Evolutionary conservation across 495 filamentous ascomycete species (phyloP).

Genomic region (Penicillium maclennaniae): DNA sequence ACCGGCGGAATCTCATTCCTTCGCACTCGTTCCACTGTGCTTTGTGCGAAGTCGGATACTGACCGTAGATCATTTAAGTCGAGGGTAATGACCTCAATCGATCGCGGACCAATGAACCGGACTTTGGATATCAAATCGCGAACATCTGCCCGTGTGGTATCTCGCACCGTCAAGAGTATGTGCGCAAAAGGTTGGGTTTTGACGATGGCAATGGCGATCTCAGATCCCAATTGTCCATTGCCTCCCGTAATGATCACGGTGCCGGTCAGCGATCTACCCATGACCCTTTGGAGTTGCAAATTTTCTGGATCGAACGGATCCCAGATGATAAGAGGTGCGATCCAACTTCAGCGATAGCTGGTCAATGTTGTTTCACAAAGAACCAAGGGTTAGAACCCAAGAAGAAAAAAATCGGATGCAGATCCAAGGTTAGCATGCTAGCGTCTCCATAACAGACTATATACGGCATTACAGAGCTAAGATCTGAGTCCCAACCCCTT

Average conservation of each 20-base stretch:
- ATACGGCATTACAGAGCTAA: conserved; percentile 1
- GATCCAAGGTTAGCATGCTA: background rate
- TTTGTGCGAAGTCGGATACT: conserved; percentile 29
- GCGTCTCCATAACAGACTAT: conserved; percentile 7
- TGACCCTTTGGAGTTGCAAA: conserved; percentile 7
- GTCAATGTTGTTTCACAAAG: background rate
- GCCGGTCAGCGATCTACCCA: conserved; percentile 38
- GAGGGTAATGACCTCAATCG: conserved; percentile 32
- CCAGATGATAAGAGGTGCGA: background rate
- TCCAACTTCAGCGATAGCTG: background rate
- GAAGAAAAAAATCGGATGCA: background rate
- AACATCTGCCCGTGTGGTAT: conserved; percentile 32
- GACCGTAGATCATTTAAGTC: conserved; percentile 37
- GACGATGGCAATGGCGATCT: conserved; percentile 38
- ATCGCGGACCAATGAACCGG: conserved; percentile 38
- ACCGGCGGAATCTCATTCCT: conserved; percentile 38
- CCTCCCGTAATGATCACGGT: conserved; percentile 44
- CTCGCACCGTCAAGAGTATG: conserved; percentile 33
- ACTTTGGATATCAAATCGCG: conserved; percentile 27
- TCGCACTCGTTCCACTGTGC: conserved; percentile 36
- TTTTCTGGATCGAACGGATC: background rate
- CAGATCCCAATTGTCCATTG: conserved; percentile 37
- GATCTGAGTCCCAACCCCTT: conserved; percentile 1
- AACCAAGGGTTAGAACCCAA: background rate
- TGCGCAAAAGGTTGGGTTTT: conserved; percentile 39